A percentile compares a stretch with the other conserved stretches of the same genome.
Conservation (phyloP, 2,329 filamentous ascomycete genomes). For the Fulvia fulva region DNA sequence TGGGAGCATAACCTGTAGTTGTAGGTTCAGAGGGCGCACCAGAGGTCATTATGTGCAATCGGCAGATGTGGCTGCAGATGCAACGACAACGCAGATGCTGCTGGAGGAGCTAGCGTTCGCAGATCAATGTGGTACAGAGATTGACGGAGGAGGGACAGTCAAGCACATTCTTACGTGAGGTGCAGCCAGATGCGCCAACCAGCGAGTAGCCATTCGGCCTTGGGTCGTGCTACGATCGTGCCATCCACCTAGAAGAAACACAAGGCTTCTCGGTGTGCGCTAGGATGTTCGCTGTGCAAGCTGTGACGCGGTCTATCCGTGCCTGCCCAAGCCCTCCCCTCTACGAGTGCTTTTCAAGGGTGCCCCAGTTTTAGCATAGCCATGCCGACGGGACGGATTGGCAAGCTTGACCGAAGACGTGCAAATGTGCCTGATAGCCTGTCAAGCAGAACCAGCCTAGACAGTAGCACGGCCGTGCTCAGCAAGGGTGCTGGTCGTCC, state of each 20-base stretch:
- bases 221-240: slow-evolving; percentile 26
- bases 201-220: slow-evolving; percentile 21
- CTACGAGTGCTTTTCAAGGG: slow-evolving; percentile 14
- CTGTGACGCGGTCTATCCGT: slow-evolving; percentile 22
- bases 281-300: slow-evolving; percentile 25
- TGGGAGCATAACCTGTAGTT: slow-evolving; percentile 24
- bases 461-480: slow-evolving; percentile 10
- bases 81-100: slow-evolving; percentile 21
- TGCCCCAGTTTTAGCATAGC: slow-evolving; percentile 15
- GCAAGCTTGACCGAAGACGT: slow-evolving; percentile 18
- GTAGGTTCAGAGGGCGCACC: slow-evolving; percentile 23
- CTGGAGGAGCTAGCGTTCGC: slow-evolving; percentile 22
- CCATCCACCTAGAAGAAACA: slow-evolving; percentile 21
- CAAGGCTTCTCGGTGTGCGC: slow-evolving; percentile 19
- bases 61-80: slow-evolving; percentile 22
- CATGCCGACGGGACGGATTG: slow-evolving; percentile 10
- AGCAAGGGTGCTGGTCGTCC: slow-evolving; percentile 6
- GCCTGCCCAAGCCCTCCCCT: slow-evolving; percentile 19
- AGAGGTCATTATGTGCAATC: slow-evolving; percentile 24
- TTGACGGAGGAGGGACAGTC: slow-evolving; percentile 21
- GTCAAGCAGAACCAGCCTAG: slow-evolving; percentile 8
- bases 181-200: slow-evolving; percentile 24
- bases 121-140: slow-evolving; percentile 23
- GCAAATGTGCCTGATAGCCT: slow-evolving; percentile 10
- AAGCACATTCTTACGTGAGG: slow-evolving; percentile 24